Percentiles rank a stretch among this genome's conserved stretches.
Conservation (phyloP, 2,329 filamentous ascomycete species). For the Fonsecaea monophora region DNA sequence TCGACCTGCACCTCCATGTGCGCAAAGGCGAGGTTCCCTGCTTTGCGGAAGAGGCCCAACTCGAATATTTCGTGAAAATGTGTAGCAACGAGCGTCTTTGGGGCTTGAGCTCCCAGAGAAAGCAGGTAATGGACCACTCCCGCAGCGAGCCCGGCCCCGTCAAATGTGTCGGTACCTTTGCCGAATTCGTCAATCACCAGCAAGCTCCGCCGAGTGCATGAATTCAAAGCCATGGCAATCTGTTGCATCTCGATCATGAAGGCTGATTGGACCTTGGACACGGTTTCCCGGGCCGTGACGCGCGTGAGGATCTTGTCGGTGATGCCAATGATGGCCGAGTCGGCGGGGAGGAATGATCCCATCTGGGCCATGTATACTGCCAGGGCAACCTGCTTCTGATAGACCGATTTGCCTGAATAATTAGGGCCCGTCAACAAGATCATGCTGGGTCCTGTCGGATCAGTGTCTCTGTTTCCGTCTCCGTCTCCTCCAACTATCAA, state of each 20-base stretch:
- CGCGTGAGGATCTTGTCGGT: constrained; percentile 93
- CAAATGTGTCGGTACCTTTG: constrained; percentile 66
- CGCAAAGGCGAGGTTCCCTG: constrained; percentile 58
- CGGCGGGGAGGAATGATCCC: constrained; percentile 88
- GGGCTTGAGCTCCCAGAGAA: constrained; percentile 55
- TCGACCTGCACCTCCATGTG: constrained; percentile 64
- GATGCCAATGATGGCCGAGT: constrained; percentile 76
- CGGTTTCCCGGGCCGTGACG: constrained; percentile 75
- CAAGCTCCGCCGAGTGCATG: constrained; percentile 77
- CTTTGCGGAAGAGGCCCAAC: constrained; percentile 57
- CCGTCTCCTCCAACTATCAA: constrained; percentile 70
- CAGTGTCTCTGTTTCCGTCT: constrained; percentile 34
- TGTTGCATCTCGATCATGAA: constrained; percentile 89
- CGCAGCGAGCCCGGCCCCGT: constrained; percentile 69
- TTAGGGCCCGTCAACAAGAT: constrained; percentile 90
- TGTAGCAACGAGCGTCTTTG: constrained; percentile 68
- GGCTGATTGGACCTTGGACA: constrained; percentile 69
- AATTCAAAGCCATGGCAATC: constrained; percentile 75
- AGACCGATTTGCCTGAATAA: constrained; percentile 95
- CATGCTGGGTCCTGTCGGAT: constrained; percentile 63
- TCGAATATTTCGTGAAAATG: constrained; percentile 68
- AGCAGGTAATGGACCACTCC: constrained; percentile 66
- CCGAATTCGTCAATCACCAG: constrained; percentile 93
- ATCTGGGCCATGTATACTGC: constrained; percentile 93
- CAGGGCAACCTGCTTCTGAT: constrained; percentile 88